These are phyloP conservation scores for Syzygium syzygioides DNA, from an alignment of 441 rosid species.

Conservation along the genomic window DNA sequence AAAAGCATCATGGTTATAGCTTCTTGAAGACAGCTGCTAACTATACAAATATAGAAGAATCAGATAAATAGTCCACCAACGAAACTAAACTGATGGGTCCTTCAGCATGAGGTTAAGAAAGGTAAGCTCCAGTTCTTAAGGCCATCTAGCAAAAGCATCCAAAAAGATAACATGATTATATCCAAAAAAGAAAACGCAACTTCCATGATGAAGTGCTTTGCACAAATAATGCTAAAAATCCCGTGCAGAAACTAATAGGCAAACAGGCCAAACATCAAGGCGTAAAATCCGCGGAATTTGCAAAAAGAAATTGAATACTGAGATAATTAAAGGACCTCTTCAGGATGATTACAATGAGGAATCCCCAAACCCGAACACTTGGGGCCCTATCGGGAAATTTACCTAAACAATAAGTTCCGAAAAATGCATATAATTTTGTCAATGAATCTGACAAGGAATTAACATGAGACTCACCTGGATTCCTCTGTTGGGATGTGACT, in stretches of 20 bases:
- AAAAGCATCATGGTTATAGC: neutral
- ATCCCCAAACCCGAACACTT: neutral
- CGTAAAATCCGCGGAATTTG: neutral
- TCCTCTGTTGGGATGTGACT: slow-evolving; percentile 70
- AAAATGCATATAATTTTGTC: neutral
- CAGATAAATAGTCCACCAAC: neutral
- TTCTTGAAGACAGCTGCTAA: neutral
- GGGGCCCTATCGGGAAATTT: slow-evolving; percentile 8
- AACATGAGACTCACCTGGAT: slow-evolving; percentile 59
- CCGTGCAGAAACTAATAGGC: neutral
- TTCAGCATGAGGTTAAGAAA: neutral
- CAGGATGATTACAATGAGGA: neutral
- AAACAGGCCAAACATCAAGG: neutral
- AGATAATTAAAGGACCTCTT: neutral
- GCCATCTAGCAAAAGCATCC: neutral
- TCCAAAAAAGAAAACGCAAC: neutral
- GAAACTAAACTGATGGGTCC: neutral
- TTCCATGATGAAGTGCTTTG: neutral
- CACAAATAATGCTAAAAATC: neutral
- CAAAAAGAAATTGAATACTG: neutral
- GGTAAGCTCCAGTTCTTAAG: neutral
- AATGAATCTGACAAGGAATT: neutral
- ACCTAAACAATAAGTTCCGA: slow-evolving; percentile 18
- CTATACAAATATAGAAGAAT: neutral
- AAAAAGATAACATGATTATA: neutral